Evolutionary conservation across 805 yeast species (phyloP), one percentile per base, ranked within the genome.

Genomic region (Ogataea haglerorum): DNA sequence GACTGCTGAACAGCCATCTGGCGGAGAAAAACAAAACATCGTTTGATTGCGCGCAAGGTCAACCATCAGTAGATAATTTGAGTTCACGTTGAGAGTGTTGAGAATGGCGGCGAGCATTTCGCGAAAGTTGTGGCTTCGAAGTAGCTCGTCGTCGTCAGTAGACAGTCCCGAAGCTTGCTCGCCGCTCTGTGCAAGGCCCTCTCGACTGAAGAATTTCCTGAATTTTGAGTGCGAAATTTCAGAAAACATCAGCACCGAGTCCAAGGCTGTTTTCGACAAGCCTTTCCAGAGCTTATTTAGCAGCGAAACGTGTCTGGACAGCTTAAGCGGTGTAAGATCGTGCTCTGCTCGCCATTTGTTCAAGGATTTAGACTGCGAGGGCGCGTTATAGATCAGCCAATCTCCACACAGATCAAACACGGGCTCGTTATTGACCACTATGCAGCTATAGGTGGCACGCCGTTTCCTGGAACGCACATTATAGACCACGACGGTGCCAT

Each of bases 1-100:
- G 2, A 83, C 55, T 17, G 69, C 60, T 0, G 87, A 78, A 21
- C 82, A 70, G 0, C 86, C 86, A 15, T 75, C 78, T 0, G 83
- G 78, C 0, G 86, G 78, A 30, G 72, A 68, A 56, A 82, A 79
- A 8, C 68, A 49, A 17, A 67, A 63, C 15, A 70, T 43, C 3
- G 65, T 61, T 41, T 59, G 57, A 34, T 63, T 68, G 22, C 68
- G 64, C 3, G 57, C 42, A 22, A 82, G 57, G 49, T 80, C 83
- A 17, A 78, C 45, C 17, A 79, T 51, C 14, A 73, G 64, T 7
- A 80, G 58, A 40, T 67, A 67, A 29, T 48, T 44, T 14, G 69
- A 50, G 41, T 53, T 51, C 21, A 48, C 53, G 17, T 50, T 58
- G 13, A 62, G 34, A 2, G 64, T 55, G 38, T 61, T 63, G 22